Conservation (phyloP, 176 grass and related monocot genomes). For the Avena sativa region DNA sequence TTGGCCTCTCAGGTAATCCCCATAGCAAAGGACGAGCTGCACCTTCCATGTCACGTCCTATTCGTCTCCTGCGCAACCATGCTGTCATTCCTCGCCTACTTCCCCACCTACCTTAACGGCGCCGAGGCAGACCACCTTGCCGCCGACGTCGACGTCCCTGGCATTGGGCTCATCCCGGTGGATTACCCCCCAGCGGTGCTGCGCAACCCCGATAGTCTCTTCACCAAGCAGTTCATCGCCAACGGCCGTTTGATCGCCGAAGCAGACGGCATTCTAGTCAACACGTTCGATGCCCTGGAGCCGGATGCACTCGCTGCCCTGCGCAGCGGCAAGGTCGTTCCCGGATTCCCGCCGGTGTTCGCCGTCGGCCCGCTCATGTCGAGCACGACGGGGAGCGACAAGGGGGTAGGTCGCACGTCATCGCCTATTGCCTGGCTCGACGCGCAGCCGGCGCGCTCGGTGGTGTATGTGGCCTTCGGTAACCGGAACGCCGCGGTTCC, state of each 20-base stretch:
- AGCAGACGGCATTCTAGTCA: slow-evolving; percentile 47
- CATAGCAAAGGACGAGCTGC: slow-evolving; percentile 11
- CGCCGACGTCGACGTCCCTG: slow-evolving; percentile 57
- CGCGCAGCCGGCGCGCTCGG: slow-evolving; percentile 57
- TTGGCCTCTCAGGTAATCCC: slow-evolving; percentile 47
- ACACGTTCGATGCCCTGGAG: slow-evolving; percentile 67
- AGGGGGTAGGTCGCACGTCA: not conserved
- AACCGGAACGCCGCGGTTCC: slow-evolving; percentile 47
- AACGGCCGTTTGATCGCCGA: slow-evolving; percentile 42
- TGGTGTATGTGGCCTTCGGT: slow-evolving; percentile 74
- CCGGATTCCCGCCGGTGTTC: slow-evolving; percentile 45
- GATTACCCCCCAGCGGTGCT: slow-evolving; percentile 36
- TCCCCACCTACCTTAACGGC: slow-evolving; percentile 36
- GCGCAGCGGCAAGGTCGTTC: slow-evolving; percentile 42
- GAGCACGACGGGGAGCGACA: not conserved
- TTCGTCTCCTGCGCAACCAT: slow-evolving; percentile 61
- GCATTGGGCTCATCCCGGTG: slow-evolving; percentile 16
- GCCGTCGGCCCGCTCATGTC: slow-evolving; percentile 45
- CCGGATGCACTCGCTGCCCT: slow-evolving; percentile 54
- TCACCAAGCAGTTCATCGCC: slow-evolving; percentile 61
- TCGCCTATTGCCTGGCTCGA: slow-evolving; percentile 48
- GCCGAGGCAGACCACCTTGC: not conserved
- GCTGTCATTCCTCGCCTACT: slow-evolving; percentile 53
- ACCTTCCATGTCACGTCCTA: slow-evolving; percentile 54
- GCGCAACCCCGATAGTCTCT: slow-evolving; percentile 47